Conservation (phyloP, 257 asterid genomes). For the Prunella vulgaris region DNA sequence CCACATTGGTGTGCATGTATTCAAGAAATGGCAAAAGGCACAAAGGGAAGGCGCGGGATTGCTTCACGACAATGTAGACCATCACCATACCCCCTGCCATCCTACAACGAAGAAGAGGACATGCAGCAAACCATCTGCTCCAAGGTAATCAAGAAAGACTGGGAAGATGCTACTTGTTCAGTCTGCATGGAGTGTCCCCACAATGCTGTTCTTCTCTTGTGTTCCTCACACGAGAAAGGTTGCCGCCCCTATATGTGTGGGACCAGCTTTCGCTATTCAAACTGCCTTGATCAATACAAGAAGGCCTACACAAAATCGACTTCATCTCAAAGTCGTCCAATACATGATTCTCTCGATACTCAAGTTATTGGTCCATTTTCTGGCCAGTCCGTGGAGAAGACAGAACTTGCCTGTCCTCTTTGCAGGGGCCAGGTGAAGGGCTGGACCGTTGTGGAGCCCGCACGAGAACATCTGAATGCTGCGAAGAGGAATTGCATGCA, state of each 20-base stretch:
- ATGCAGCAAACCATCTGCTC: constrained; percentile 34
- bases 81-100: constrained; percentile 65
- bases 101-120: constrained; percentile 18
- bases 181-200: constrained; percentile 99
- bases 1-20: constrained; percentile 17
- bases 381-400: constrained; percentile 28
- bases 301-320: constrained; percentile 66
- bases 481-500: constrained; percentile 81
- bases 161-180: constrained; percentile 93
- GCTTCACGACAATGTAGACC: constrained; percentile 72
- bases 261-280: constrained; percentile 83
- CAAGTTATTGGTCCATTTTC: constrained; percentile 28
- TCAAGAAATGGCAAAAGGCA: constrained; percentile 79
- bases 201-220: constrained; percentile 93
- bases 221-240: constrained; percentile 94
- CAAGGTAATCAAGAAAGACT: constrained; percentile 61
- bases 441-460: constrained; percentile 91
- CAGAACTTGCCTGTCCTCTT: constrained; percentile 88
- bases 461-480: constrained; percentile 60
- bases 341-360: no score
- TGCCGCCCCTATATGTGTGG: constrained; percentile 99
- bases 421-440: constrained; percentile 99
- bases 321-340: constrained; percentile 27
- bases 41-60: constrained; percentile 80
- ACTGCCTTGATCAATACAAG: constrained; percentile 95